Percentiles rank a stretch among this genome's conserved stretches.
Conservation (phyloP, 305 asterid species). For the Fraxinus greggii region DNA sequence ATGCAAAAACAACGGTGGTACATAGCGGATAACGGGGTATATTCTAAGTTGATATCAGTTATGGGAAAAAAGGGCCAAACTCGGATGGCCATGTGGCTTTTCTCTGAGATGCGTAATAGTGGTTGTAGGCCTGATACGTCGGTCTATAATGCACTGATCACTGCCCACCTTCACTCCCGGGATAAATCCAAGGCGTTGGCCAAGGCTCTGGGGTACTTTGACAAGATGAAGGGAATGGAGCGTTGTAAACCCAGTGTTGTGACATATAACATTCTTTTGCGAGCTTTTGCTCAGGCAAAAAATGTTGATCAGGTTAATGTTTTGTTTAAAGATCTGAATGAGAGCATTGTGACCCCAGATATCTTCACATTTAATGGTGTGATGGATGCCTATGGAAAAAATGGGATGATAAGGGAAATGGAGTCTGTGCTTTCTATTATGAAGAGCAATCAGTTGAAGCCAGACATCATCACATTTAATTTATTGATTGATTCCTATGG, state of each 20-base stretch:
- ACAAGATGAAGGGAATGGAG: constrained; percentile 87
- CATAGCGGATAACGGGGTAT: constrained; percentile 89
- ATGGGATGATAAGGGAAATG: constrained; percentile 85
- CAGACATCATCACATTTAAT: constrained; percentile 77
- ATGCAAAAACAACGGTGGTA: constrained; percentile 98
- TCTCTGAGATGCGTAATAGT: constrained; percentile 95
- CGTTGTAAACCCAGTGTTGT: constrained; percentile 77
- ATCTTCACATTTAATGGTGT: constrained; percentile 84
- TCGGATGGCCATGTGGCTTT: constrained; percentile 97
- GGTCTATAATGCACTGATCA: constrained; percentile 79
- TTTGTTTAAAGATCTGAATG: constrained; percentile 72
- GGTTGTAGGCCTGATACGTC: constrained; percentile 93
- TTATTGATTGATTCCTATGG: constrained; percentile 87
- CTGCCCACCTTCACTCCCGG: constrained; percentile 86
- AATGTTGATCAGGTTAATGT: constrained; percentile 63
- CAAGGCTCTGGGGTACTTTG: constrained; percentile 70
- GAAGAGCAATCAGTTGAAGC: constrained; percentile 75
- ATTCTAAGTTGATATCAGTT: constrained; percentile 85
- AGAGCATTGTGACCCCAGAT: constrained; percentile 66
- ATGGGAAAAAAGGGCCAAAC: constrained; percentile 96
- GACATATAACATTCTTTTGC: constrained; percentile 81
- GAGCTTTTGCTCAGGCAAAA: constrained; percentile 82
- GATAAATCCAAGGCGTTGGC: constrained; percentile 78
- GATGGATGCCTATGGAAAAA: constrained; percentile 95
- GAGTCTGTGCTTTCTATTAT: constrained; percentile 66